Base-by-base conservation (phyloP, 2,329 filamentous ascomycete species). In the Chaetomiaceae sp. region DNA sequence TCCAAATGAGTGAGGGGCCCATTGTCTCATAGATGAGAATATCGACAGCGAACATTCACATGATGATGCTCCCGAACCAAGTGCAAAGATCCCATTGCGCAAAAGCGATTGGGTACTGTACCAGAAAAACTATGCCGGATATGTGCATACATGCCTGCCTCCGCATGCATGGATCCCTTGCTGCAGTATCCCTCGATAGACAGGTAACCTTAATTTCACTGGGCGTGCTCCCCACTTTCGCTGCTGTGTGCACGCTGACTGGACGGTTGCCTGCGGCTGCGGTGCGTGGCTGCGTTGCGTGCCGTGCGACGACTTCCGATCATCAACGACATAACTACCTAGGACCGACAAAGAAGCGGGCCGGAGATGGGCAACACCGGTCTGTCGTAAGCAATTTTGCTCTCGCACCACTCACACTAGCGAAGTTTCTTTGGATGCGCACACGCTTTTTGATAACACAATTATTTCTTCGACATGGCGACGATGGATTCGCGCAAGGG, bases 401-500 rank as follows among this genome's bases (percentile, higher is more conserved):
- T 34, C 18, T 41, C 30, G 9, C 18, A 23, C 33, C 21, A 7
- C 29, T 48, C 36, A 38, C 20, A 20, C 2, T 43, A 41, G n/a
- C 9, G 7, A 11, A 2, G 11, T 10, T 16, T 37, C 9, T 33
- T 14, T 52, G 23, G 25, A 29, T 33, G 36, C 16, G 5, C 18
- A n/a, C 43, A 41, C 40, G 1, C 1, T 51, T 51, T 56, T 56
- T 53, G 55, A 58, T 56, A 57, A 27, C 41, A 45, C 44, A 44
- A 38, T 32, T 43, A 16, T 16, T 47, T 11, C 48, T 23, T n/a
- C 32, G 33, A 44, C 33, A 51, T 52, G 52, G 27, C 57, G 47
- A 56, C 51, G 54, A 67, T 68, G 58, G 65, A 67, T 38, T 62
- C 61, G 45, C 65, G 65, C 52, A 68, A 65, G 55, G 64, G 65